A percentile compares a stretch with the other conserved stretches of the same genome.
These are phyloP conservation scores for Zymoseptoria brevis DNA, from an alignment of 2,329 filamentous ascomycete species.

Conservation along the genomic window DNA sequence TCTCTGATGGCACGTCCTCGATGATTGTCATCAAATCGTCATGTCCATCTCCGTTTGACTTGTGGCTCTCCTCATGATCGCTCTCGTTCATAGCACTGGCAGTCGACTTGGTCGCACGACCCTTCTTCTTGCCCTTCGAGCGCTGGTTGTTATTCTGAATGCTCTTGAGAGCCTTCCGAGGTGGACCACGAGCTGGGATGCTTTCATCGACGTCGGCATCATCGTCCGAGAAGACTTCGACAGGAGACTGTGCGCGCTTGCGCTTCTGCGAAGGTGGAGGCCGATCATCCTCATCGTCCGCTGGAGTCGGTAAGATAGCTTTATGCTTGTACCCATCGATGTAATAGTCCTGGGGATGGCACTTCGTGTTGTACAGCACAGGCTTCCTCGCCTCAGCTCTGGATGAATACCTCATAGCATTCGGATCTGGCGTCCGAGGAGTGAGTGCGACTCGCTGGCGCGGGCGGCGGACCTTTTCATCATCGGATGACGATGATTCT, in stretches of 20 bases:
- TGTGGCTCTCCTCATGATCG: neutral
- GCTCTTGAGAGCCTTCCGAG: neutral
- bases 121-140: neutral
- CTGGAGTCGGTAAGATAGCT: constrained; percentile 1
- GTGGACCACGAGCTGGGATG: neutral
- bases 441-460: neutral
- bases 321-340: constrained; percentile 15
- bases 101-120: neutral
- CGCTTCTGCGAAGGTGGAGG: neutral
- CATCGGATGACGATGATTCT: neutral
- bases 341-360: constrained; percentile 22
- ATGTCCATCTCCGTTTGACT: neutral
- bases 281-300: neutral
- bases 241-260: constrained; percentile 3
- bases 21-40: neutral
- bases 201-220: constrained; percentile 1
- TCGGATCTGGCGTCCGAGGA: constrained; percentile 14
- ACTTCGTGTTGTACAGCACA: constrained; percentile 17
- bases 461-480: neutral
- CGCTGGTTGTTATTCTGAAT: neutral
- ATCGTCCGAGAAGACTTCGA: neutral
- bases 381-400: constrained; percentile 16
- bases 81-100: neutral
- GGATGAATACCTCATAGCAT: constrained; percentile 18
- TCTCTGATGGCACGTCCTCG: neutral